Percentiles rank a stretch among this genome's conserved stretches.
phyloP scores from a whole-genome alignment of 257 asterid genomes.

The Schizonepeta tenuifolia region DNA sequence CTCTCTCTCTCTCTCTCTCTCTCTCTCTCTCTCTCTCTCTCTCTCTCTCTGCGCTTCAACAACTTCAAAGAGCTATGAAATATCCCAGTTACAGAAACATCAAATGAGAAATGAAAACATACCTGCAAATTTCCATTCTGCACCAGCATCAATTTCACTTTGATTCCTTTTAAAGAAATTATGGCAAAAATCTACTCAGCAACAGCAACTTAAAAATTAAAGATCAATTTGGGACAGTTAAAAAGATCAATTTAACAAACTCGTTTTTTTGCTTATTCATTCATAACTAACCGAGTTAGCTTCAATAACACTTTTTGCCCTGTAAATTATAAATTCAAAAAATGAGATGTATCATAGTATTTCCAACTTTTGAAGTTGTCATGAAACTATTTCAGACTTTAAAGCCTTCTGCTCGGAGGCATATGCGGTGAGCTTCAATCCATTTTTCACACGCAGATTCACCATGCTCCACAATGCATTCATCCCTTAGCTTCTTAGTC shows the following conservation, averaged over 20 bases:
- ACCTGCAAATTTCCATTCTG: background rate
- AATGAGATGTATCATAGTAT: conserved; percentile 1
- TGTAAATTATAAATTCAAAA: background rate
- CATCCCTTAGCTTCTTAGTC: conserved; percentile 83
- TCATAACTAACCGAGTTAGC: background rate
- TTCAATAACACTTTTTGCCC: background rate
- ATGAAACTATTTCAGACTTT: conserved; percentile 52
- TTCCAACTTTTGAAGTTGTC: background rate
- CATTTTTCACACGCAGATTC: conserved; percentile 78
- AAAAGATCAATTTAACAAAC: too few species aligned
- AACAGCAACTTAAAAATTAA: background rate
- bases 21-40: conserved; percentile 6
- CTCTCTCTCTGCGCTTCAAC: background rate
- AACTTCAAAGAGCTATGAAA: background rate
- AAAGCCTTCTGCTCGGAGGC: conserved; percentile 95
- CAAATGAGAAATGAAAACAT: background rate
- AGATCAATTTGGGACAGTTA: background rate
- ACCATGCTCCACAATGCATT: conserved; percentile 83
- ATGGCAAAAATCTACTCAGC: background rate
- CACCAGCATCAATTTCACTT: background rate
- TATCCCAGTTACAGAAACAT: background rate
- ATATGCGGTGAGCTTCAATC: conserved; percentile 80
- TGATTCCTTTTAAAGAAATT: background rate
- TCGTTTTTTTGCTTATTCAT: background rate
- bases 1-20: conserved; percentile 4